phyloP scores from a whole-genome alignment of 2,329 filamentous ascomycete species.

The Ophiostoma himal-ulmi region DNA sequence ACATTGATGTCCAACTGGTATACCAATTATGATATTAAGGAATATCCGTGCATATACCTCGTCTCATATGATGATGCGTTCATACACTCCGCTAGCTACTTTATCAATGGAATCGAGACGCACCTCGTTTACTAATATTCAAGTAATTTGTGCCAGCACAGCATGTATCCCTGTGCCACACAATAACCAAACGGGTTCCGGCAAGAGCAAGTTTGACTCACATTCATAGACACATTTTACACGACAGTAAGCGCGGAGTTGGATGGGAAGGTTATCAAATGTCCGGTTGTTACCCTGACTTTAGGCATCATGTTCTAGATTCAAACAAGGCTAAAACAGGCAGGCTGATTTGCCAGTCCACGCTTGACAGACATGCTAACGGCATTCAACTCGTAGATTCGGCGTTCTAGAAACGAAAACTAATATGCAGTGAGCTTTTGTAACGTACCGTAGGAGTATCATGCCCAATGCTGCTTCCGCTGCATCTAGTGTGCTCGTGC shows the following conservation, averaged over 20 bases:
- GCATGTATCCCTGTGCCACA: background rate
- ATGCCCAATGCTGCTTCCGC: background rate
- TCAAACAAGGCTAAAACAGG: background rate
- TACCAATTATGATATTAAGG: background rate
- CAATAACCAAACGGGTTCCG: too few relatives aligned
- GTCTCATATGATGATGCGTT: background rate
- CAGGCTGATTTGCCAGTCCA: background rate
- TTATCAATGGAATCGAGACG: background rate
- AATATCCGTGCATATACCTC: background rate
- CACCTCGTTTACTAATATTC: background rate
- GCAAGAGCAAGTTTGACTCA: background rate
- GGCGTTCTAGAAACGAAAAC: background rate
- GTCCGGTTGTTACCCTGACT: background rate
- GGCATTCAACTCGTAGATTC: background rate
- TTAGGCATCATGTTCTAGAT: background rate
- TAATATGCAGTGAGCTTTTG: background rate
- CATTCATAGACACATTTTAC: background rate
- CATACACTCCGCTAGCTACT: background rate
- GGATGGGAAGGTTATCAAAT: background rate
- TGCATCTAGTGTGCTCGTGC: background rate
- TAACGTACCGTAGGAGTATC: background rate
- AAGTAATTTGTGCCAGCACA: background rate
- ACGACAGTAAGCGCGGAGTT: background rate
- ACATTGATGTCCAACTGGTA: background rate
- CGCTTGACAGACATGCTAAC: background rate